These are phyloP conservation scores for Solanum appendiculatum DNA, from an alignment of 257 asterid species.

Conservation along the genomic window DNA sequence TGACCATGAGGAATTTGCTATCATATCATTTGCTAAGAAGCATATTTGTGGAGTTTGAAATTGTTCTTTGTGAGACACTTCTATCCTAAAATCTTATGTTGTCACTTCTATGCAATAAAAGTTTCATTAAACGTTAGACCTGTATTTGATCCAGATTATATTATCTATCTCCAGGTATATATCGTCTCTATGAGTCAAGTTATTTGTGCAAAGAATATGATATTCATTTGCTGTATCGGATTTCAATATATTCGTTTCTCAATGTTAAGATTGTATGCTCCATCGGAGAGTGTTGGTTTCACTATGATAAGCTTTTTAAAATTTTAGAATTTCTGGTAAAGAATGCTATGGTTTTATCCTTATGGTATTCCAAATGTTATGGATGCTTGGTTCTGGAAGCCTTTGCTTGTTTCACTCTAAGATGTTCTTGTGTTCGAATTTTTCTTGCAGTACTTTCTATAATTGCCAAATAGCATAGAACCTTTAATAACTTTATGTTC, in stretches of 20 bases:
- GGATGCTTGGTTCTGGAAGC: neutral
- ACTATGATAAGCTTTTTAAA: neutral
- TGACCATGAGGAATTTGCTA: neutral
- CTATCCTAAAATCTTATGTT: neutral
- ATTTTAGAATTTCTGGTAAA: neutral
- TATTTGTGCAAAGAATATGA: neutral
- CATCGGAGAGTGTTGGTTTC: neutral
- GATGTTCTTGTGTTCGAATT: conserved; percentile 9
- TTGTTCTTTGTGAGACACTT: neutral
- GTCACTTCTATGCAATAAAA: neutral
- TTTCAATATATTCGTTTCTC: neutral
- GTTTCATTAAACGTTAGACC: neutral
- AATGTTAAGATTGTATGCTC: neutral
- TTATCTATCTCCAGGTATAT: neutral
- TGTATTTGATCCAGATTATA: neutral
- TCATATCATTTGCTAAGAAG: neutral
- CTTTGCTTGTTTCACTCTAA: neutral
- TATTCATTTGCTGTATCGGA: neutral
- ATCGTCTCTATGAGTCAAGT: too few species aligned
- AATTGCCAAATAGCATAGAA: neutral
- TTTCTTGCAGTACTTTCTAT: neutral
- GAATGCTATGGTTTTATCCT: neutral
- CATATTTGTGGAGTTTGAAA: neutral
- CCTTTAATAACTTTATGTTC: neutral
- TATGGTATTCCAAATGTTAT: neutral